Evolutionary conservation across 306 rosid species (phyloP), one percentile per base, ranked within the genome.

Genomic region (Spatholobus suberectus): DNA sequence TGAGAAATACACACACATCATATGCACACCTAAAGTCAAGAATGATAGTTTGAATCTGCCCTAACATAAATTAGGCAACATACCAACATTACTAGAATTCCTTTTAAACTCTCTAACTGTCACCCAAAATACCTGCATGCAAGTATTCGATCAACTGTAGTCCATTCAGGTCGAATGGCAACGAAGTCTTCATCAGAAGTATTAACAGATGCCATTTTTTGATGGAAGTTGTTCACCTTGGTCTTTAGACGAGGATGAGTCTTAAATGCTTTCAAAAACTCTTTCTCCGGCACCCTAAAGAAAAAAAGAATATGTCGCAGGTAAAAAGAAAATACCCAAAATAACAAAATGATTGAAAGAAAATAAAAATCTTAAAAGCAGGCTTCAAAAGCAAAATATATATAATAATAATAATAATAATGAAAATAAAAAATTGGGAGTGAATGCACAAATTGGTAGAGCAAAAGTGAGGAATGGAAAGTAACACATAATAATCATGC

Each of bases 81-180:
- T 38, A 23, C 54, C 47, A 58, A 18, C 73, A 76, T 66, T 26
- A 46, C 20, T n/a, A 67, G 6, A 79, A 63, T 59, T 75, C 72
- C 49, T n/a, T 47, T 9, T 83, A 78, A 67, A 79, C 58, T 70
- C 73, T 44, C 61, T 65, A 37, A 55, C 1, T 47, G 62, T 47
- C 77, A 18, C 75, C 70, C 32, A 77, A 51, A 77, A 75, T 32
- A 96, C 99, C 99, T 96, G 99, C 95, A 90, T 81, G 97, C 93
- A 87, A 96, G 80, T 78, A 96, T 81, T 67, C 99, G 93, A 78
- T 96, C 99, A 46, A 96, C 98, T 29, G 96, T 92, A 61, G 99
- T 96, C 99, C 99, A 96, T 80, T 96, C 99, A 4, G 98, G 97
- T 82, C 99, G 93, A 84, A 96, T 86, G 51, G 99, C 97, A 70